Evolutionary conservation across 2,329 filamentous ascomycete genomes (phyloP), one percentile per base, ranked within the genome.

Genomic region (Monilinia vaccinii-corymbosi): DNA sequence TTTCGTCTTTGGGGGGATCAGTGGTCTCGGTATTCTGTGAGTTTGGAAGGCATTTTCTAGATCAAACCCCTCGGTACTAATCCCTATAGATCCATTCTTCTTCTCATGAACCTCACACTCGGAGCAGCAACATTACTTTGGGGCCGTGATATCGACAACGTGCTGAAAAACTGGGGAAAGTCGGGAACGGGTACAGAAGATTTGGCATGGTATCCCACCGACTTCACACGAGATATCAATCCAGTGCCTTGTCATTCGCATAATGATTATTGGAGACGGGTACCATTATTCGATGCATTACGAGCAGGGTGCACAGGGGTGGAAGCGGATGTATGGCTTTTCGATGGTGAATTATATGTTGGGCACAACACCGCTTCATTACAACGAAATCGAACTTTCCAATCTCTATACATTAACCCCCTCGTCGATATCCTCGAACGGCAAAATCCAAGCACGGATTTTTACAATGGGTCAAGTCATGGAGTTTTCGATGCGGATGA

Each of bases 241-340:
- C 82, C 84, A 1, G 77, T 85, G 34, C 74, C 76, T 1, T 86
- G 83, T 63, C 85, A 88, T 70, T 86, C 82, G 1, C 85, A 89
- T 69, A 88, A 89, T 66, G 86, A 89, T 70, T 89, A 89, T 71
- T 86, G 83, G 82, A 80, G 84, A 52, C 75, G 76, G 21, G 75
- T 81, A 0, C 85, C 86, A 0, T 75, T 90, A 4, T 85, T 81
- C 66, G 82, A 82, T 13, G 87, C 86, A 25, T 71, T 86, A 1
- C 71, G 75, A 9, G 78, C 79, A 6, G 82, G 84, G 8, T 87
- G 83, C 65, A 80, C 81, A 7, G 80, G 84, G 11, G 77, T 88
- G 4, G 87, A 90, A 72, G 85, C 84, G 2, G 87, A 90, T 68
- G 80, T 90, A 25, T 90, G 84, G 83, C 75, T 82, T 1, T 79